phyloP scores from a whole-genome alignment of 495 filamentous ascomycete species.

The Hyaloscypha bicolor region DNA sequence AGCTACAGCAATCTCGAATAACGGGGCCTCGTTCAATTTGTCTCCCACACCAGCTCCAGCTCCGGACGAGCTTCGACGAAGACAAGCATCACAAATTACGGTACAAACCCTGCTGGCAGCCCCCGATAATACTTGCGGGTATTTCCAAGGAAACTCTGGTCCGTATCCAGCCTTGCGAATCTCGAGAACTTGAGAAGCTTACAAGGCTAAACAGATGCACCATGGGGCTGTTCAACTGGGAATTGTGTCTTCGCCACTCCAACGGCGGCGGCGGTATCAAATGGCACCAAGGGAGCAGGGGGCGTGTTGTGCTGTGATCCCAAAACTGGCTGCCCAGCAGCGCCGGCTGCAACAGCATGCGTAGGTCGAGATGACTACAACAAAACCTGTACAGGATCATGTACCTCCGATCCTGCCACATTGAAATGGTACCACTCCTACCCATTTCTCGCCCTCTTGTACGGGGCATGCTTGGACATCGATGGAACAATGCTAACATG shows the following conservation, averaged over 20 bases:
- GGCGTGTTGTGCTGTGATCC: slow-evolving; percentile 23
- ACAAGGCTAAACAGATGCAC: slow-evolving; percentile 24
- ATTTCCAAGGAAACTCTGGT: slow-evolving; percentile 40
- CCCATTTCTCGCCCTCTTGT: neutral
- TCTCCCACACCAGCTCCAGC: slow-evolving; percentile 38
- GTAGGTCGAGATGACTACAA: slow-evolving; percentile 20
- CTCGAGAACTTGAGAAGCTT: neutral
- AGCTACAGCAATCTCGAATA: neutral
- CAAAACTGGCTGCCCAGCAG: slow-evolving; percentile 16
- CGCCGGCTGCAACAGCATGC: slow-evolving; percentile 23
- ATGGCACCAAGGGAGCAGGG: slow-evolving; percentile 6
- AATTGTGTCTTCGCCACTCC: slow-evolving; percentile 24
- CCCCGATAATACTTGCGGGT: slow-evolving; percentile 54
- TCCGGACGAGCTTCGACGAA: slow-evolving; percentile 37
- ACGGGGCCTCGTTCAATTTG: neutral
- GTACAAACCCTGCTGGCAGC: slow-evolving; percentile 38
- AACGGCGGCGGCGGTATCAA: slow-evolving; percentile 3
- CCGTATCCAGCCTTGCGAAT: neutral
- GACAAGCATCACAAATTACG: slow-evolving; percentile 29
- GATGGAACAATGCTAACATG: neutral
- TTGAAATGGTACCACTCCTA: slow-evolving; percentile 23
- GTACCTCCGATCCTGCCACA: slow-evolving; percentile 20
- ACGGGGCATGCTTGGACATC: neutral
- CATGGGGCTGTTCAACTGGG: slow-evolving; percentile 19
- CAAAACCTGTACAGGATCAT: slow-evolving; percentile 18